Evolutionary conservation across 2,329 filamentous ascomycete species (phyloP).

Genomic region (Botrytis squamosa): DNA sequence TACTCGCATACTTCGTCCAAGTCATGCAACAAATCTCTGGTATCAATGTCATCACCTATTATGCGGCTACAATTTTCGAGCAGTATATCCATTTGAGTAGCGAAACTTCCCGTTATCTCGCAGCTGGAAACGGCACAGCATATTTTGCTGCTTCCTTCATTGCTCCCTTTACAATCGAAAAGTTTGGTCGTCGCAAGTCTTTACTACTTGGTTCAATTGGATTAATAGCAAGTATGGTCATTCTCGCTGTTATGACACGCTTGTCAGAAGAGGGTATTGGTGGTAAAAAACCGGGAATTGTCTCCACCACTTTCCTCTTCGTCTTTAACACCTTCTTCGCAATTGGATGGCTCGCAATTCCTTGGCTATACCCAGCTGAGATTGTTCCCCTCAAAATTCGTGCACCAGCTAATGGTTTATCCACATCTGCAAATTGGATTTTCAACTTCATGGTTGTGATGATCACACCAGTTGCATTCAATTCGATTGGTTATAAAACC

Average conservation of each 20-base stretch:
- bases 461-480: slow-evolving; percentile 43
- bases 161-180: slow-evolving; percentile 47
- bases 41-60: slow-evolving; percentile 48
- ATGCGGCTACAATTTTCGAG: slow-evolving; percentile 52
- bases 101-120: slow-evolving; percentile 52
- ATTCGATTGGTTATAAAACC: slow-evolving; percentile 58
- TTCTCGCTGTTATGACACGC: slow-evolving; percentile 47
- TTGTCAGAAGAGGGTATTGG: slow-evolving; percentile 32
- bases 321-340: slow-evolving; percentile 55
- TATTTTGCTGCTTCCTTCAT: slow-evolving; percentile 28
- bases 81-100: slow-evolving; percentile 48
- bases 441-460: slow-evolving; percentile 49
- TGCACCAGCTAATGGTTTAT: slow-evolving; percentile 57
- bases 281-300: slow-evolving; percentile 21
- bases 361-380: slow-evolving; percentile 55
- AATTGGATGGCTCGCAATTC: slow-evolving; percentile 46
- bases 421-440: slow-evolving; percentile 45
- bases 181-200: slow-evolving; percentile 64
- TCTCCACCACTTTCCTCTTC: slow-evolving; percentile 43
- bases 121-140: slow-evolving; percentile 46
- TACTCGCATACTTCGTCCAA: slow-evolving; percentile 67
- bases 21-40: slow-evolving; percentile 52
- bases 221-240: slow-evolving; percentile 59
- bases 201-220: slow-evolving; percentile 69
- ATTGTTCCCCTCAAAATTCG: slow-evolving; percentile 52